Base-by-base conservation (phyloP, 768 basidiomycete species). In the Cyclocybe aegerita region DNA sequence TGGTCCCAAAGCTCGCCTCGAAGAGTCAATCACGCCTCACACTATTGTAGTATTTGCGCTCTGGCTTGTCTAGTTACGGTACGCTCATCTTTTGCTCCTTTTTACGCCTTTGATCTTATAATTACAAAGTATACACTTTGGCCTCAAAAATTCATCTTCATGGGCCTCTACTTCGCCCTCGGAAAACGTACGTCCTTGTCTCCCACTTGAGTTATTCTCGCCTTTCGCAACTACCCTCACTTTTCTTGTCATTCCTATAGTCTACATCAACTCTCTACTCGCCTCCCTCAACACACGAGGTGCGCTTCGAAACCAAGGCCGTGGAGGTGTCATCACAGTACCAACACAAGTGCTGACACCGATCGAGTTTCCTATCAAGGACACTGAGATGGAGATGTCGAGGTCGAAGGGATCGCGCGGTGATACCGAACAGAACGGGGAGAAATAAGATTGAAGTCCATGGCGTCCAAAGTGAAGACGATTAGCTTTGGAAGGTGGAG, bases 141-240 rank as follows among this genome's bases (percentile, higher is more conserved):
- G 63, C 63, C 63, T 3, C 41, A 53, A n/a, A 49, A 49, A 7
- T 60, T 64, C 31, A 59, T 64, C 30, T 64, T 62, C 49, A 51
- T 64, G 50, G 61, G 59, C 4, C 36, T 64, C n/a, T 64, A 64
- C 46, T 64, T 64, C 39, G 56, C 59, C 11, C 48, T 64, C 15
- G 62, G 59, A 46, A 64, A 64, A 56, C 23, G 23, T 23, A 5
- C 4, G 23, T 23, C 23, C 23, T 23, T n/a, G n/a, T n/a, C n/a
- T n/a, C n/a, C n/a, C n/a, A n/a, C n/a, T n/a, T n/a, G n/a, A 39
- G 63, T 64, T 43, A 37, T 56, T 43, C 17, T 17, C 7, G n/a
- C 9, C 14, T 17, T 16, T 42, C 32, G 35, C 15, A 7, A 4
- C 9, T 10, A 3, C n/a, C 7, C 16, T 29, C 12, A 32, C 42